Evolutionary conservation across 352 stramenopile species (phyloP).

Genomic region (Pythium diclinum): DNA sequence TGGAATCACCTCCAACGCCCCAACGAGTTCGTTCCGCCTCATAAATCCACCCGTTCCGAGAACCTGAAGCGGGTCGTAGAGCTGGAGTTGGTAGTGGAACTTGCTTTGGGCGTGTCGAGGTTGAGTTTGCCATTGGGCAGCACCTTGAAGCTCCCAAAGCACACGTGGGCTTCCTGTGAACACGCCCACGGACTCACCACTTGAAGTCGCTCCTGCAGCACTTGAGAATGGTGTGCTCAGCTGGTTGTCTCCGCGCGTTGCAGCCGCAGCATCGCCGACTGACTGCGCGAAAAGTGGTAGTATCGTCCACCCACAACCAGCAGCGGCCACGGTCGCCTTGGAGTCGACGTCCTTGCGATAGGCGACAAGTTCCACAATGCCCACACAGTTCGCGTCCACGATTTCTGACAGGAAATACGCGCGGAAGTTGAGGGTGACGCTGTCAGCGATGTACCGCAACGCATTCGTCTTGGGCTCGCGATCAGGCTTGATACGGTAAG

Average conservation of each 20-base stretch:
- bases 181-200: slow-evolving; percentile 56
- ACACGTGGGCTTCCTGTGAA: slow-evolving; percentile 70
- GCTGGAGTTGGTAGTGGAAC: slow-evolving; percentile 62
- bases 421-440: slow-evolving; percentile 55
- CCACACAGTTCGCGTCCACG: slow-evolving; percentile 87
- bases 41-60: slow-evolving; percentile 56
- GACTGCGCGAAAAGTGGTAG: slow-evolving; percentile 81
- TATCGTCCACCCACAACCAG: slow-evolving; percentile 92
- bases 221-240: slow-evolving; percentile 32
- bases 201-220: slow-evolving; percentile 18
- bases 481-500: slow-evolving; percentile 48
- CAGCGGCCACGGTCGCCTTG: slow-evolving; percentile 60
- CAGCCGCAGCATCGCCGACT: slow-evolving; percentile 9
- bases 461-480: slow-evolving; percentile 42
- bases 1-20: slow-evolving; percentile 67
- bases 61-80: slow-evolving; percentile 55
- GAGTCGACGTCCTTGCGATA: slow-evolving; percentile 83
- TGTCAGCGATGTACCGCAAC: slow-evolving; percentile 51
- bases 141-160: slow-evolving; percentile 56
- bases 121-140: slow-evolving; percentile 51
- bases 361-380: slow-evolving; percentile 92
- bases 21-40: slow-evolving; percentile 86
- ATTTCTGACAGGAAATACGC: slow-evolving; percentile 86
- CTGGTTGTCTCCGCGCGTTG: slow-evolving; percentile 3
- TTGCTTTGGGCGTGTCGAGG: slow-evolving; percentile 55